Percentiles rank a stretch among this genome's conserved stretches.
Evolutionary conservation across 371 early-diverging fungal genomes (phyloP).

Genomic region (Apophysomyces trapeziformis): DNA sequence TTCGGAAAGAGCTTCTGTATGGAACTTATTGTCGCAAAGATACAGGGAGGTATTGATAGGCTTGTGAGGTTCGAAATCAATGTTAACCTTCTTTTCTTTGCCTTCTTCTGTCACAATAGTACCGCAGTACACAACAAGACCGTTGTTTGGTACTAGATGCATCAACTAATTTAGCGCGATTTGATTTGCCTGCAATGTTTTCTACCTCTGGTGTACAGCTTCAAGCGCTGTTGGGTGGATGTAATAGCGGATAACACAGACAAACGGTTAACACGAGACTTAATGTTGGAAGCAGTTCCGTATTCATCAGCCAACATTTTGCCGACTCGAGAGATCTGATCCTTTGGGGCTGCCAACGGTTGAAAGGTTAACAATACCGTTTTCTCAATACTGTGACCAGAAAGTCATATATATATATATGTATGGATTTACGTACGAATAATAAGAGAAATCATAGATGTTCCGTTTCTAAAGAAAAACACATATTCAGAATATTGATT

Average conservation of each 20-base stretch:
- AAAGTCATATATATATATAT: background rate
- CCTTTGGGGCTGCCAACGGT: conserved; percentile 73
- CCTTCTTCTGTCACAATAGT: conserved; percentile 95
- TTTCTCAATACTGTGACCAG: background rate
- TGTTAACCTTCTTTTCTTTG: conserved; percentile 97
- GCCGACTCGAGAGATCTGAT: conserved; percentile 92
- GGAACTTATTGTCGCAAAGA: conserved; percentile 99
- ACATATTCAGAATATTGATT: background rate
- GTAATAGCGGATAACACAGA: conserved; percentile 99
- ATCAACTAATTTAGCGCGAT: background rate
- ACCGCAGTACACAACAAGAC: conserved; percentile 92
- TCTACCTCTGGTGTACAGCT: conserved; percentile 86
- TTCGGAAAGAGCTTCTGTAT: conserved; percentile 91
- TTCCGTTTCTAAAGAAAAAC: conserved; percentile 84
- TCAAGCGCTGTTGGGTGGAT: conserved; percentile 98
- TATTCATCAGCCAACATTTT: conserved; percentile 99
- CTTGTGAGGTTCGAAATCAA: conserved; percentile 98
- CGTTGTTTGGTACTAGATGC: conserved; percentile 80
- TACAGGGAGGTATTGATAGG: conserved; percentile 99
- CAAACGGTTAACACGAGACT: conserved; percentile 98
- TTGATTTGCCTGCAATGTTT: background rate
- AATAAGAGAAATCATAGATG: conserved; percentile 99
- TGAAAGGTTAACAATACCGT: background rate
- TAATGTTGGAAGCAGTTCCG: conserved; percentile 99
- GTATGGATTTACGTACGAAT: conserved; percentile 69